Evolutionary conservation across 768 basidiomycete species (phyloP).

Genomic region (Lentinula lateritia): DNA sequence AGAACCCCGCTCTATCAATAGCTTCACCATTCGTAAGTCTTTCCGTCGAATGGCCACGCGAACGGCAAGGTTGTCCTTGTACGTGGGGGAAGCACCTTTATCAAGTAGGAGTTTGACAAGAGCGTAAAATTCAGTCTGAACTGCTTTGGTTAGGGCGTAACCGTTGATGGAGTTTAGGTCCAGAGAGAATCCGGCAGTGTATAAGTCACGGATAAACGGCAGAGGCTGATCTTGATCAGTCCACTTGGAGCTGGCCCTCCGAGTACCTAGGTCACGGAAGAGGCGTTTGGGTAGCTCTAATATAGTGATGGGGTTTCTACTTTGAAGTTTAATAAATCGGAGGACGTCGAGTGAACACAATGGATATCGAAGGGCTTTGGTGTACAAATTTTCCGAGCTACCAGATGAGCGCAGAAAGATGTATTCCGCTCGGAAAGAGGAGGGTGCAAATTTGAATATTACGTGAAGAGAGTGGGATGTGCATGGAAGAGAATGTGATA

Average conservation of each 20-base stretch:
- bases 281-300: constrained; percentile 59
- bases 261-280: constrained; percentile 47
- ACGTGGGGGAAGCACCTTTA: constrained; percentile 64
- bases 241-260: constrained; percentile 28
- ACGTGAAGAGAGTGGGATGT: constrained; percentile 47
- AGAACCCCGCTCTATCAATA: constrained; percentile 65
- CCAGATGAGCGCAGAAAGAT: constrained; percentile 34
- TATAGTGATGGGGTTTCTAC: constrained; percentile 16
- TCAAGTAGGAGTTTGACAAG: constrained; percentile 68
- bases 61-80: constrained; percentile 61
- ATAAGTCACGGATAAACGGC: constrained; percentile 59
- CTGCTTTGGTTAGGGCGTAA: constrained; percentile 78
- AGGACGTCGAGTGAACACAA: constrained; percentile 53
- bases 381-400: constrained; percentile 24
- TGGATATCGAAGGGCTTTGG: constrained; percentile 54
- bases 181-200: constrained; percentile 32
- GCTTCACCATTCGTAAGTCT: constrained; percentile 61
- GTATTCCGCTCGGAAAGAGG: constrained; percentile 62
- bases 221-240: constrained; percentile 48
- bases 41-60: constrained; percentile 69
- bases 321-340: constrained; percentile 31
- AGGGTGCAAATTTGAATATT: constrained; percentile 51
- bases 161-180: constrained; percentile 68
- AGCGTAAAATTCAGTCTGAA: constrained; percentile 55
- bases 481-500: constrained; percentile 58